These are phyloP conservation scores for Leccinum disarticulatum DNA, from an alignment of 768 basidiomycete species.

Conservation along the genomic window DNA sequence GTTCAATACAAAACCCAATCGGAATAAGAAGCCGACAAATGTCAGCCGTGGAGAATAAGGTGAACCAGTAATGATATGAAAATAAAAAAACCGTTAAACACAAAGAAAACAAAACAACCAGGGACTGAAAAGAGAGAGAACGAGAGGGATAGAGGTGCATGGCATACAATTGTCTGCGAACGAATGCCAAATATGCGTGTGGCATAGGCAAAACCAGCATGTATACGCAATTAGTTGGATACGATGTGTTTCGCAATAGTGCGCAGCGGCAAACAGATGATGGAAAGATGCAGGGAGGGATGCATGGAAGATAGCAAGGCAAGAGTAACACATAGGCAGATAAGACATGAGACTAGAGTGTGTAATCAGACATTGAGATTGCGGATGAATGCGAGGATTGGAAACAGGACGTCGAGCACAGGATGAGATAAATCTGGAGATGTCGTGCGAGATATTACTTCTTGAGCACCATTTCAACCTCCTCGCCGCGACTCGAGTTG, in stretches of 20 bases:
- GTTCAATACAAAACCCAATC: constrained; percentile 19
- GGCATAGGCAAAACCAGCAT: constrained; percentile 36
- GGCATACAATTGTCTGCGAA: constrained; percentile 28
- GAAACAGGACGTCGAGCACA: constrained; percentile 39
- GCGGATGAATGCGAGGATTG: constrained; percentile 32
- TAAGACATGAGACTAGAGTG: constrained; percentile 37
- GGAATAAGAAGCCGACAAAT: constrained; percentile 31
- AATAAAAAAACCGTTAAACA: constrained; percentile 29
- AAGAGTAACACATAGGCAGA: constrained; percentile 37
- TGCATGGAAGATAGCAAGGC: constrained; percentile 40
- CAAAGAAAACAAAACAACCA: constrained; percentile 26
- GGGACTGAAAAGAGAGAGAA: constrained; percentile 3
- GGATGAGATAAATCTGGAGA: constrained; percentile 26
- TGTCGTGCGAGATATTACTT: constrained; percentile 29
- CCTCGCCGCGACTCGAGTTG: constrained; percentile 41
- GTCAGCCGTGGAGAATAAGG: constrained; percentile 28
- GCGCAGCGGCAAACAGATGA: constrained; percentile 30
- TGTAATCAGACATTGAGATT: constrained; percentile 41
- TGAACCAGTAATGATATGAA: constrained; percentile 30
- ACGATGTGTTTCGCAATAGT: constrained; percentile 37
- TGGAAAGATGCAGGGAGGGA: constrained; percentile 23
- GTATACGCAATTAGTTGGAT: constrained; percentile 33
- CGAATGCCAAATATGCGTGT: constrained; percentile 21
- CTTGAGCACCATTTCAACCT: constrained; percentile 31
- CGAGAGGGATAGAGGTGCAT: constrained; percentile 13